Evolutionary conservation across 345 rosid genomes (phyloP).

Genomic region (Mercurialis annua): DNA sequence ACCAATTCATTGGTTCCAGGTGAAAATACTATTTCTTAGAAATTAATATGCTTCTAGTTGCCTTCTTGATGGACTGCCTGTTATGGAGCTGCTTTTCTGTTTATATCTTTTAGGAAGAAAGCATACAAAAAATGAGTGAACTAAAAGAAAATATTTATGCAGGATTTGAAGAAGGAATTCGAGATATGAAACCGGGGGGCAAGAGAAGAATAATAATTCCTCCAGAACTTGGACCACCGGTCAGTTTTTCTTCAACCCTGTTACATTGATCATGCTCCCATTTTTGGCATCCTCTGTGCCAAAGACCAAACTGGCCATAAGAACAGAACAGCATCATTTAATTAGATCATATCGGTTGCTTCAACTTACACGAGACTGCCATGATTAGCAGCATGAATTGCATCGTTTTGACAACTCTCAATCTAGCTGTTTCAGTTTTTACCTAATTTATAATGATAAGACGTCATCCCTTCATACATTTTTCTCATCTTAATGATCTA

Average conservation of each 20-base stretch:
- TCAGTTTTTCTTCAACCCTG: slow-evolving; percentile 30
- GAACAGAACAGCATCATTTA: no score
- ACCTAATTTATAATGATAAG: no score
- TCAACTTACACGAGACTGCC: no score
- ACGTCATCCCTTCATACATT: no score
- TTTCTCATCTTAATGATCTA: not conserved
- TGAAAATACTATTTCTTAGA: slow-evolving; percentile 13
- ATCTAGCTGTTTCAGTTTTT: no score
- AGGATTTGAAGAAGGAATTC: slow-evolving; percentile 94
- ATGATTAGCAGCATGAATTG: no score
- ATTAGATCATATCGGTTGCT: no score
- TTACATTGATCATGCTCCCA: no score
- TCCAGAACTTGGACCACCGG: slow-evolving; percentile 98
- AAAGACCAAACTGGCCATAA: no score
- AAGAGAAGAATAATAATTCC: slow-evolving; percentile 90
- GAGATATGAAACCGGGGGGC: slow-evolving; percentile 92
- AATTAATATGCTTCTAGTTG: not conserved
- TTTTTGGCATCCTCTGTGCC: no score
- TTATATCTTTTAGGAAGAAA: not conserved
- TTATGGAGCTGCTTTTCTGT: not conserved
- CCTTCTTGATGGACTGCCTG: not conserved
- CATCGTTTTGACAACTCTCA: no score
- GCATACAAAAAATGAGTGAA: not conserved
- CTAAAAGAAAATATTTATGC: slow-evolving; percentile 19
- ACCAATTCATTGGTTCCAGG: slow-evolving; percentile 93